These are phyloP conservation scores for Coemansia biformis DNA, from an alignment of 192 early-diverging fungal genomes.

Conservation along the genomic window DNA sequence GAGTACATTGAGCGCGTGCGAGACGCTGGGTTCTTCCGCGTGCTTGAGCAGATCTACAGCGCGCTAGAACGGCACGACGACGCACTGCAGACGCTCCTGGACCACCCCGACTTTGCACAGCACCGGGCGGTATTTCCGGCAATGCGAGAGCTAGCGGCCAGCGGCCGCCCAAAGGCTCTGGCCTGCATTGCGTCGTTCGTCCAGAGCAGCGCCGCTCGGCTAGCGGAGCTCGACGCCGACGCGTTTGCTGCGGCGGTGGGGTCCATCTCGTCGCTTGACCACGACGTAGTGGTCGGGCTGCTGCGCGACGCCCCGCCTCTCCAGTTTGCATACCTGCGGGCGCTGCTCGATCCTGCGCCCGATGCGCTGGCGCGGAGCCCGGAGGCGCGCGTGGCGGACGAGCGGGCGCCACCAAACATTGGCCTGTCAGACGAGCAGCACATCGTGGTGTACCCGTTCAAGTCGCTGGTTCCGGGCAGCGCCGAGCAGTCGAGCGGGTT, in stretches of 20 bases:
- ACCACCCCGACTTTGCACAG: constrained; percentile 34
- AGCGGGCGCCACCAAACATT: constrained; percentile 39
- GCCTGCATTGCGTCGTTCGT: constrained; percentile 16
- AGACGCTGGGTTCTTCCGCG: constrained; percentile 38
- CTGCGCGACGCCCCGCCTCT: constrained; percentile 13
- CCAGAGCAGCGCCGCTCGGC: constrained; percentile 6
- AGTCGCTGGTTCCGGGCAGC: constrained; percentile 23
- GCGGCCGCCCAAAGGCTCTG: constrained; percentile 3
- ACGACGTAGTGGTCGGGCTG: constrained; percentile 11
- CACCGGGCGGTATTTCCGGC: constrained; percentile 32
- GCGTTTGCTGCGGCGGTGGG: constrained; percentile 23
- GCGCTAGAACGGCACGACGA: constrained; percentile 22
- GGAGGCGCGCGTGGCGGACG: constrained; percentile 7
- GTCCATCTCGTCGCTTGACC: constrained; percentile 13
- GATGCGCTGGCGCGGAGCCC: constrained; percentile 9
- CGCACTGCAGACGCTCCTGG: constrained; percentile 39
- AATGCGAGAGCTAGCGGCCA: constrained; percentile 20
- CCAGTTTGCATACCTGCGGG: constrained; percentile 38
- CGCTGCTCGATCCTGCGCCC: constrained; percentile 32
- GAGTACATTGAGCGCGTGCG: constrained; percentile 32
- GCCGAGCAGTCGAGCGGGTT: constrained; percentile 13
- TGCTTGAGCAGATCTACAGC: constrained; percentile 37
- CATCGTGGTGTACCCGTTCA: constrained; percentile 40
- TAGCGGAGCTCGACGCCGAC: constrained; percentile 38
- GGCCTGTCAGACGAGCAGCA: constrained; percentile 42